These are phyloP conservation scores for Colletotrichum viniferum DNA, from an alignment of 2,329 filamentous ascomycete genomes.

Conservation along the genomic window DNA sequence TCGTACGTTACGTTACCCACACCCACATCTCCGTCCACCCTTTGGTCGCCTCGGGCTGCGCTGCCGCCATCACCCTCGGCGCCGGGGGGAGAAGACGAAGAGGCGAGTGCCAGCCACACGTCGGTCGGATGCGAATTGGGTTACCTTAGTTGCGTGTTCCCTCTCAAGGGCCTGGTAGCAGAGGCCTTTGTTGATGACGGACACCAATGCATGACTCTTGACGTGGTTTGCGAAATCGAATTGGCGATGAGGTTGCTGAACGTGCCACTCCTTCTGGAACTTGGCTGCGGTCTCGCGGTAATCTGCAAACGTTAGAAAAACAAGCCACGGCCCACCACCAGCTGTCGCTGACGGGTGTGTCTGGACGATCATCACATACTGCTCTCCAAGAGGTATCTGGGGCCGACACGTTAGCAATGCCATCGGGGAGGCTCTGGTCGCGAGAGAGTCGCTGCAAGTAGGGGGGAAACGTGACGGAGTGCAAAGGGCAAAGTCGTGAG, in stretches of 20 bases:
- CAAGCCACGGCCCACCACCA: conserved; percentile 9
- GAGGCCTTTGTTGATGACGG: conserved; percentile 67
- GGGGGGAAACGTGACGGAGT: not conserved
- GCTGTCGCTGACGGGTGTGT: conserved; percentile 14
- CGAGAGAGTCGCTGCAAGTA: not conserved
- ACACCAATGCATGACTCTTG: conserved; percentile 67
- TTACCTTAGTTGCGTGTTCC: conserved; percentile 57
- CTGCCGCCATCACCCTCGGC: conserved; percentile 14
- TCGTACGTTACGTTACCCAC: conserved; percentile 18
- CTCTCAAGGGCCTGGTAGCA: conserved; percentile 65
- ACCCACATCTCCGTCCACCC: conserved; percentile 22
- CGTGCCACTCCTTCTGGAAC: conserved; percentile 72
- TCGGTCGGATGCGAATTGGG: conserved; percentile 19
- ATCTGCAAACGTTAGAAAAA: conserved; percentile 46
- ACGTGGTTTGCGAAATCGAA: conserved; percentile 70
- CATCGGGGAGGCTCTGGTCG: not conserved
- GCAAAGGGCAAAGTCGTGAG: not conserved
- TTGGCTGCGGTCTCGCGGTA: conserved; percentile 71
- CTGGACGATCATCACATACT: conserved; percentile 51
- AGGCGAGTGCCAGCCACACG: not conserved
- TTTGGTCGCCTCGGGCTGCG: conserved; percentile 1
- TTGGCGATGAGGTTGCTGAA: conserved; percentile 64
- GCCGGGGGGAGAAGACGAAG: conserved; percentile 17
- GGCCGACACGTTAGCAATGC: conserved; percentile 16
- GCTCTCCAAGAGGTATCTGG: conserved; percentile 65